A percentile compares a stretch with the other conserved stretches of the same genome.
These are phyloP conservation scores for Leccinum subgranulosum DNA, from an alignment of 768 basidiomycete species.

Conservation along the genomic window DNA sequence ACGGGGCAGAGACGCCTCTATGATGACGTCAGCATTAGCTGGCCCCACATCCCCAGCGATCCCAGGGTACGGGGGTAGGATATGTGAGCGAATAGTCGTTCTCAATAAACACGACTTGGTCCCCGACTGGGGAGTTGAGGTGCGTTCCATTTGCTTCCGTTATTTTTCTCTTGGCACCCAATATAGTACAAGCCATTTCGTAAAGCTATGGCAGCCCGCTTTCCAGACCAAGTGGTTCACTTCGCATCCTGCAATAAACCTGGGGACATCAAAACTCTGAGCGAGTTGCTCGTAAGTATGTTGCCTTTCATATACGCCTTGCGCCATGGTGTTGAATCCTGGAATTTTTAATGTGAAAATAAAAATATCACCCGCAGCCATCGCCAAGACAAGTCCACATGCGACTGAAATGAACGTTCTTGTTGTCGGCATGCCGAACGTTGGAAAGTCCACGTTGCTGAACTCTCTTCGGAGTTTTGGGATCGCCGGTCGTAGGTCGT, in stretches of 20 bases:
- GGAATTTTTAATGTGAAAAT: background rate
- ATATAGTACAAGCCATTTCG: conserved; percentile 59
- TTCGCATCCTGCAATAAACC: conserved; percentile 72
- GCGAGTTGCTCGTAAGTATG: conserved; percentile 72
- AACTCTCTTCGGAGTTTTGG: conserved; percentile 88
- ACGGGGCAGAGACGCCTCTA: conserved; percentile 53
- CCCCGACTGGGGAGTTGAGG: conserved; percentile 84
- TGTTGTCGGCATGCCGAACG: conserved; percentile 98
- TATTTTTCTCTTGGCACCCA: conserved; percentile 4
- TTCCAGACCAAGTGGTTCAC: conserved; percentile 64
- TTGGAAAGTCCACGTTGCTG: conserved; percentile 92
- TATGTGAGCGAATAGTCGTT: conserved; percentile 85
- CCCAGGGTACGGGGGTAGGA: conserved; percentile 26
- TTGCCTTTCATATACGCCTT: conserved; percentile 21
- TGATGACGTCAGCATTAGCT: conserved; percentile 37
- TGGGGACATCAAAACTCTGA: conserved; percentile 62
- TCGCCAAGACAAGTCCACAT: conserved; percentile 67
- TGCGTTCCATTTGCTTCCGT: conserved; percentile 30
- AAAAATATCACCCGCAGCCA: conserved; percentile 39
- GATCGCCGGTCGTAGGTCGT: conserved; percentile 74
- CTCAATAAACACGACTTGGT: conserved; percentile 94
- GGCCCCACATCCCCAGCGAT: background rate
- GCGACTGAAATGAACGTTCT: conserved; percentile 81
- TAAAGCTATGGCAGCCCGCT: conserved; percentile 64
- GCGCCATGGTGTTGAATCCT: background rate